A percentile compares a stretch with the other conserved stretches of the same genome.
phyloP scores from a whole-genome alignment of 2,329 filamentous ascomycete genomes.

The Cladophialophora exuberans region DNA sequence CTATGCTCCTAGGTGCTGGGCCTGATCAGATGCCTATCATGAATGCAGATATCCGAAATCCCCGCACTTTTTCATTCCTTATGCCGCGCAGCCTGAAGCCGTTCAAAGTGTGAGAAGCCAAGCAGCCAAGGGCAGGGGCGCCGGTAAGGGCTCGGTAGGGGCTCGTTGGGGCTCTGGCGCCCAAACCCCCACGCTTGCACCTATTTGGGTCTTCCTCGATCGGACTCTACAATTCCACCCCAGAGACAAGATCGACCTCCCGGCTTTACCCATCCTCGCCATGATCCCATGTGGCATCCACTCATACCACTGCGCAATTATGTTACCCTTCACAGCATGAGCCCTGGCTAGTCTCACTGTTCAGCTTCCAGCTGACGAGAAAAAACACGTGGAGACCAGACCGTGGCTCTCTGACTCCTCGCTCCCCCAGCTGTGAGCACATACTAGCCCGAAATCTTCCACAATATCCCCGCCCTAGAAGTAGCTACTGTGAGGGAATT shows the following conservation, averaged over 20 bases:
- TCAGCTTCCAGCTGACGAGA: background rate
- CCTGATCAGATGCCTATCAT: slow-evolving; percentile 17
- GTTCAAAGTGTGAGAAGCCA: too few species aligned
- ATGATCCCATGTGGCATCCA: background rate
- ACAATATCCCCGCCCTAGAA: slow-evolving; percentile 13
- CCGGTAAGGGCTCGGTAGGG: too few species aligned
- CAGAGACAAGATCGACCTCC: slow-evolving; percentile 7
- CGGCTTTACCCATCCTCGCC: slow-evolving; percentile 3
- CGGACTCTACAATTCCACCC: background rate
- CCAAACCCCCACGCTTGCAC: slow-evolving; percentile 25
- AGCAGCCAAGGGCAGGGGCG: too few species aligned
- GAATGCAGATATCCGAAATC: slow-evolving; percentile 25
- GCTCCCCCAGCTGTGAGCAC: background rate
- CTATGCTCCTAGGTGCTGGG: slow-evolving; percentile 6
- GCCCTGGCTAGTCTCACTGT: too few species aligned
- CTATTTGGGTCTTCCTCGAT: slow-evolving; percentile 4
- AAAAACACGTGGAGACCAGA: slow-evolving; percentile 21
- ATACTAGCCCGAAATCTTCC: slow-evolving; percentile 8
- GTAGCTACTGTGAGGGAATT: slow-evolving; percentile 3
- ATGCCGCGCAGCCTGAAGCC: background rate
- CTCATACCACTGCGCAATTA: too few species aligned
- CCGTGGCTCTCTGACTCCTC: slow-evolving; percentile 2
- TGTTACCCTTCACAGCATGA: too few species aligned
- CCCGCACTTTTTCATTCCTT: slow-evolving; percentile 15
- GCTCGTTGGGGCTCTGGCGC: background rate